Base-by-base conservation (phyloP, 2,329 filamentous ascomycete species). In the Nothophaeocryptopus gaeumannii region DNA sequence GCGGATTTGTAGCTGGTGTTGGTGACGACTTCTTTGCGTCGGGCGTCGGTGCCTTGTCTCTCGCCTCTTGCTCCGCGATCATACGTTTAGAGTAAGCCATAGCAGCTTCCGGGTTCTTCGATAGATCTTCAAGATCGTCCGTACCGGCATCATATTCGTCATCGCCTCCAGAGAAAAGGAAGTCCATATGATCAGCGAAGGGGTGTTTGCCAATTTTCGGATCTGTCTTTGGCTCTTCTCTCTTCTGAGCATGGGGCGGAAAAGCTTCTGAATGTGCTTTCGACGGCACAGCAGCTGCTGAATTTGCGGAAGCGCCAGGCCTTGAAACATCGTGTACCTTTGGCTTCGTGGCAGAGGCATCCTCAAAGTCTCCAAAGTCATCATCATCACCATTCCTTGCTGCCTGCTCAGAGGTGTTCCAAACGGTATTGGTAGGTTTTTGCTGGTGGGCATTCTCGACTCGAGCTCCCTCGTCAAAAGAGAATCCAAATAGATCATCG, bases 351-450 rank as follows among this genome's bases (percentile, higher is more conserved):
- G 53, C 54, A 36, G 59, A 60, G 3, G 67, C 61, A 60, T 77
- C 75, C 45, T 72, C 70, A 63, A 81, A 79, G 46, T 78, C 76
- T n/a, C 74, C 77, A 72, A 78, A 80, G 26, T 77, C 76, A 44
- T 79, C 76, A 33, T 71, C 68, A 11, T 75, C 72, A 14, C 71
- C 65, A 15, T 43, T 14, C 39, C 40, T 36, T 43, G 36, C 38
- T n/a, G 47, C 20, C 20, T 34, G 8, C 38, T 35, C 39, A 12
- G 35, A 9, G 11, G 26, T 30, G 10, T 15, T 14, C 8, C 8
- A n/a, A 12, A 10, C 12, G n/a, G 29, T 7, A 15, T 29, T 7
- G 20, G 7, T 7, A 26, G 20, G 20, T 7, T 3, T 26, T 3
- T 42, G 11, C 10, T 16, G n/a, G 10, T 9, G 39, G 11, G 39